Conservation (phyloP, 768 basidiomycete species). For the Inosperma sp. region DNA sequence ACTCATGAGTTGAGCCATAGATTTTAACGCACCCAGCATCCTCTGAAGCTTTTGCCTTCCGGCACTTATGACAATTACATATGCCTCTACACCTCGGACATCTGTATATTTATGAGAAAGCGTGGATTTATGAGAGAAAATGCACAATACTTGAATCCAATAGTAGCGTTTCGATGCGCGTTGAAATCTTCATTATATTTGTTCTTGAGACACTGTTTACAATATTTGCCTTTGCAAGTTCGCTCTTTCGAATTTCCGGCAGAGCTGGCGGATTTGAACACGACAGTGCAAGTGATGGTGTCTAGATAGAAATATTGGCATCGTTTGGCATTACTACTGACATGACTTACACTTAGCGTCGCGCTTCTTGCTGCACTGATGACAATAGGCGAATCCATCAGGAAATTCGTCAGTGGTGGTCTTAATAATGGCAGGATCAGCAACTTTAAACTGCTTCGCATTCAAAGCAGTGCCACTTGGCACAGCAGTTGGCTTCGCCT, state of each 20-base stretch:
- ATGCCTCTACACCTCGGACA: constrained; percentile 64
- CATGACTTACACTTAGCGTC: constrained; percentile 42
- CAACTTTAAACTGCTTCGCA: constrained; percentile 17
- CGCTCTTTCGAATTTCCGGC: constrained; percentile 26
- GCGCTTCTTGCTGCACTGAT: constrained; percentile 66
- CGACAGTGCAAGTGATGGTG: constrained; percentile 40
- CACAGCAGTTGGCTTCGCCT: constrained; percentile 26
- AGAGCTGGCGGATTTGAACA: constrained; percentile 17
- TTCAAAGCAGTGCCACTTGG: constrained; percentile 21
- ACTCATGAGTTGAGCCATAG: neutral
- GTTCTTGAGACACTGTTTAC: constrained; percentile 62
- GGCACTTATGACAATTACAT: constrained; percentile 66
- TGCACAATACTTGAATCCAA: constrained; percentile 48
- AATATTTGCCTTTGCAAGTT: constrained; percentile 57
- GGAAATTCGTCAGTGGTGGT: constrained; percentile 32
- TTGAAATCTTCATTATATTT: constrained; percentile 51
- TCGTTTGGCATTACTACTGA: neutral
- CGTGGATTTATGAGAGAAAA: neutral
- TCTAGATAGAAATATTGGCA: constrained; percentile 17
- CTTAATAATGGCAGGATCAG: constrained; percentile 31
- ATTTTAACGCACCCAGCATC: constrained; percentile 48
- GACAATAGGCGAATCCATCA: constrained; percentile 54
- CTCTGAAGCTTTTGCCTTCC: constrained; percentile 56
- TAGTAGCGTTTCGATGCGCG: constrained; percentile 29
- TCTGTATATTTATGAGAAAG: constrained; percentile 31